These are phyloP conservation scores for Evernia prunastri DNA, from an alignment of 495 filamentous ascomycete species.

Conservation along the genomic window DNA sequence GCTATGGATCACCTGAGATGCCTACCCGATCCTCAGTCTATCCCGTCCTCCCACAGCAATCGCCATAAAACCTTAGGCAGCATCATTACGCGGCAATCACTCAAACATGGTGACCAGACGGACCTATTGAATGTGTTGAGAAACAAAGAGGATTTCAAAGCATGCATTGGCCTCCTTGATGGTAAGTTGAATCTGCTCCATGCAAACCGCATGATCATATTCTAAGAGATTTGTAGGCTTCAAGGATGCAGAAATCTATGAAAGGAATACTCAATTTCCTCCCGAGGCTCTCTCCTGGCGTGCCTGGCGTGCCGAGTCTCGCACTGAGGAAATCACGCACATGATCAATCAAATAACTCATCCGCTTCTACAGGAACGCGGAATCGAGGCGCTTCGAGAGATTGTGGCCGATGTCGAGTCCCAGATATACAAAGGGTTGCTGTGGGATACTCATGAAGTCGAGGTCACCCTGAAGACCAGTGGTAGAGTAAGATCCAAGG, in stretches of 20 bases:
- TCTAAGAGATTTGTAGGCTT: slow-evolving; percentile 1
- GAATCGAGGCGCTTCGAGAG: slow-evolving; percentile 9
- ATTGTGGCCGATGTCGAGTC: slow-evolving; percentile 2
- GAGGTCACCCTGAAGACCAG: slow-evolving; percentile 8
- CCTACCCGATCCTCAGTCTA: background rate
- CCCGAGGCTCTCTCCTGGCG: background rate
- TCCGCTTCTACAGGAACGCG: slow-evolving; percentile 6
- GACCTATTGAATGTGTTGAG: background rate
- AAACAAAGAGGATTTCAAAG: background rate
- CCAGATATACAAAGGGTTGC: slow-evolving; percentile 5
- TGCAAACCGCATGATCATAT: background rate
- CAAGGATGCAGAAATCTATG: background rate
- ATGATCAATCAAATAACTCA: slow-evolving; percentile 3
- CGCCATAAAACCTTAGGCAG: background rate
- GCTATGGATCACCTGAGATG: slow-evolving; percentile 7
- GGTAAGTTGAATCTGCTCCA: background rate
- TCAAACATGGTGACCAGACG: background rate
- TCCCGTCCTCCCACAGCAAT: no score
- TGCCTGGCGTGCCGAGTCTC: background rate
- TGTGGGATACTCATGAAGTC: slow-evolving; percentile 6
- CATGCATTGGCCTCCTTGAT: background rate
- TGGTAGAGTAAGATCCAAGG: slow-evolving; percentile 4
- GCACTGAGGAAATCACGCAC: background rate
- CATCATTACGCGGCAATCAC: background rate
- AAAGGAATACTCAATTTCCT: background rate